Percentiles rank a stretch among this genome's conserved stretches.
Evolutionary conservation across 176 grass and related monocot species (phyloP).

Genomic region (Olyra latifolia): DNA sequence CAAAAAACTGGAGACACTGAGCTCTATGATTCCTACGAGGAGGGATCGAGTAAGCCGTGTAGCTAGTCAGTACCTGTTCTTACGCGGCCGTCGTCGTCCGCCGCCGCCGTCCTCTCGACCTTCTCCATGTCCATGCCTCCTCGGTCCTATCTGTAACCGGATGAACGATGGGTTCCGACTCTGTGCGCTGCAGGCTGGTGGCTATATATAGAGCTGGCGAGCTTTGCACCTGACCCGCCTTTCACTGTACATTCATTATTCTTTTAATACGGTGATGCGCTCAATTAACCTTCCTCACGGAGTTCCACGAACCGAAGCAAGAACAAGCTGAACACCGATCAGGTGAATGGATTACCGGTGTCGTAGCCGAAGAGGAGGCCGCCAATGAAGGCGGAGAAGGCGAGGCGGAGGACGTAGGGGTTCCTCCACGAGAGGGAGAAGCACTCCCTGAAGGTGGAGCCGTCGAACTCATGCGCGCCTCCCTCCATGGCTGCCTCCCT

Average conservation of each 20-base stretch:
- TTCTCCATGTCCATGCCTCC: constrained; percentile 49
- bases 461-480: constrained; percentile 60
- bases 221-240: constrained; percentile 53
- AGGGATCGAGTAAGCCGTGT: not conserved
- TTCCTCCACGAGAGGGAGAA: constrained; percentile 74
- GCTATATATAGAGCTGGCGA: constrained; percentile 34
- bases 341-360: constrained; percentile 49
- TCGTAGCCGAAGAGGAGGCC: constrained; percentile 93
- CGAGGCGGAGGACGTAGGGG: constrained; percentile 78
- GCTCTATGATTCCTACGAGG: not conserved
- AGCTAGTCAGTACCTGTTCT: constrained; percentile 58
- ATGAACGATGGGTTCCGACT: not conserved
- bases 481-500: constrained; percentile 58
- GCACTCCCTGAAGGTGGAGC: constrained; percentile 73
- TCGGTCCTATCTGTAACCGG: not conserved
- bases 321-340: not conserved
- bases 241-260: constrained; percentile 50
- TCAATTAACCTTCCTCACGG: constrained; percentile 18
- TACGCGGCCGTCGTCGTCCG: constrained; percentile 69
- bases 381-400: constrained; percentile 84
- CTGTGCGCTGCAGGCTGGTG: not conserved
- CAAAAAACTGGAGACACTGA: not conserved
- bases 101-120: constrained; percentile 46
- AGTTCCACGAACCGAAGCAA: not conserved
- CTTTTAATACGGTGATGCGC: constrained; percentile 40